Conservation (phyloP, 78 protist genomes). For the Dictyostelium intermedium region DNA sequence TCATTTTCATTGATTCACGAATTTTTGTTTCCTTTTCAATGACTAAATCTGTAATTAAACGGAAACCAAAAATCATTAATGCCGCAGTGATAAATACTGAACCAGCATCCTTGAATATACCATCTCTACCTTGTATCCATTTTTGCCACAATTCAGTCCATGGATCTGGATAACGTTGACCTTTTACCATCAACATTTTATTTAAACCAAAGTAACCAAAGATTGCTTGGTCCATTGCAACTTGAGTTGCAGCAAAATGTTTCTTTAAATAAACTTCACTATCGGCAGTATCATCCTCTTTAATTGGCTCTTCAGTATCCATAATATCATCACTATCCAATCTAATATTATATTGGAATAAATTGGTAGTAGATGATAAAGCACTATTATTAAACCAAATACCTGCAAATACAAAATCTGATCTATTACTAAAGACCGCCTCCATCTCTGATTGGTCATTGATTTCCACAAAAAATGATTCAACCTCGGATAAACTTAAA, state of each 20-base stretch:
- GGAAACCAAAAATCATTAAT: slow-evolving; percentile 27
- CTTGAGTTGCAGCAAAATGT: background rate
- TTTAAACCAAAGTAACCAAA: slow-evolving; percentile 4
- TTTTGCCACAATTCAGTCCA: slow-evolving; percentile 37
- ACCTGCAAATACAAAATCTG: background rate
- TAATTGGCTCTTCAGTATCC: background rate
- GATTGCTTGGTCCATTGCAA: slow-evolving; percentile 11
- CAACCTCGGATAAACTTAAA: background rate
- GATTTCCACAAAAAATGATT: background rate
- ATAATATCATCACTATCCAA: slow-evolving; percentile 36
- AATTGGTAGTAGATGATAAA: background rate
- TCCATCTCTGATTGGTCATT: background rate
- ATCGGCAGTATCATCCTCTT: background rate
- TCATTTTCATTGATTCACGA: slow-evolving; percentile 66
- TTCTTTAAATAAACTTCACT: background rate
- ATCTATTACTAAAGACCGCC: slow-evolving; percentile 1
- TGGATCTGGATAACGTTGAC: slow-evolving; percentile 45
- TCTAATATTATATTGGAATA: slow-evolving; percentile 36
- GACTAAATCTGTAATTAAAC: slow-evolving; percentile 37
- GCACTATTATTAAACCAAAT: slow-evolving; percentile 41
- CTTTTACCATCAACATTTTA: background rate
- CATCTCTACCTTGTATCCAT: slow-evolving; percentile 20
- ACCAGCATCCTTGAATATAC: slow-evolving; percentile 18
- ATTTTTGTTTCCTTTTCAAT: slow-evolving; percentile 68
- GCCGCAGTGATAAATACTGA: slow-evolving; percentile 66